Evolutionary conservation across 768 basidiomycete genomes (phyloP), one percentile per base, ranked within the genome.

Genomic region (Trametes elegans): DNA sequence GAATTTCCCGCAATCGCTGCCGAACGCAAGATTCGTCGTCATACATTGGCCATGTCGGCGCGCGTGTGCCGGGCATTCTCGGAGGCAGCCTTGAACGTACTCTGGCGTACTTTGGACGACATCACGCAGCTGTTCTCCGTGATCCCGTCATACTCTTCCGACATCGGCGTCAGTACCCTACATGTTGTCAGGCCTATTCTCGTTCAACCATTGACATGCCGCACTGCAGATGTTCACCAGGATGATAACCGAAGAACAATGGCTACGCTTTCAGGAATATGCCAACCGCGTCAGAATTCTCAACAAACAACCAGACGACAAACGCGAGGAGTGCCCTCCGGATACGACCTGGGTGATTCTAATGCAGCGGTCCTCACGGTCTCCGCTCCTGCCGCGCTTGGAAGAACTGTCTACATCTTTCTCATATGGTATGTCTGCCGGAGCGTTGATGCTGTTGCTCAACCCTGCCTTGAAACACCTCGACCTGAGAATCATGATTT

Each of bases 101-200:
- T 57, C 8, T 57, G 49, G 55, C 29, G 49, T 7, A 43, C 45
- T 13, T 18, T 49, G 2, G 49, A 57, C 35, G 21, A 29, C 19
- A 23, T 57, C 4, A 16, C 16, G 21, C 3, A 8, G 10, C 16
- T 55, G 24, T 29, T 55, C 4, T 16, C 27, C 35, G 7, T 44
- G 5, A 6, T 44, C 16, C 42, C 42, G 10, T n/a, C 23, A 3
- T 40, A 21, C 42, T 18, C 21, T 48, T 2, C 53, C 53, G 16
- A n/a, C 35, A 8, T 24, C n/a, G 9, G 23, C 23, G 35, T 46
- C 7, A 11, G 28, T 31, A 29, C 44, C 16, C 11, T 31, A 11
- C 27, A 27, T 16, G 6, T 35, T 26, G 11, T 2, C 1, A 11
- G 23, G 9, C 7, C 19, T 9, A 5, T 11, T n/a, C 5, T 7